Evolutionary conservation across 192 early-diverging fungal genomes (phyloP), one percentile per base, ranked within the genome.

Genomic region (Rhizophagus clarus): DNA sequence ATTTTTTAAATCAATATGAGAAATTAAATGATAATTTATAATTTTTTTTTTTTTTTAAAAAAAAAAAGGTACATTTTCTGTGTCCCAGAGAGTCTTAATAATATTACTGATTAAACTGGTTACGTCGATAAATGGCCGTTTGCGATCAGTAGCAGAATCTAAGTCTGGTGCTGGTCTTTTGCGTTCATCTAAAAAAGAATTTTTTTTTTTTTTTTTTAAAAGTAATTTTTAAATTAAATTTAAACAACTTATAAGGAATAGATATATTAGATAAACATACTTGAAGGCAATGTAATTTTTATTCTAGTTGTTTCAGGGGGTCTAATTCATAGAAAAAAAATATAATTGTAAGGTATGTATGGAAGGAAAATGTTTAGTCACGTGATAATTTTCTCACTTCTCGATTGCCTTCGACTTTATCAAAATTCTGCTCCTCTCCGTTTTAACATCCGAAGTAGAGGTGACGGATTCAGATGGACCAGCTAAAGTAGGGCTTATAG

Each of bases 401-500:
- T 76, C 74, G 5, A 32, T 26, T 24, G 17, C 9, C 20, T 76
- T 76, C 22, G 74, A 34, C 22, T 22, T 70, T 76, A 76, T 76
- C 10, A 60, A 63, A n/a, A 76, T 83, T 51, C 45, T 83, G 15
- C 60, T 82, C 9, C 82, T 80, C n/a, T 74, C 81, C 61, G 56
- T 80, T 77, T 81, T 85, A 24, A 82, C 34, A 73, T 80, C 72
- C 34, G 31, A 34, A 49, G 72, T 82, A 76, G 78, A 79, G 8
- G 83, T 80, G 32, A 79, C 37, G 1, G 82, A 81, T 31, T 79
- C 80, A 3, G 82, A 81, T 24, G 82, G 81, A 63, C 81, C 80
- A 1, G 82, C 28, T 26, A 47, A 31, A 17, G 42, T 45, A 1
- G 29, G 56, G 74, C 45, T 62, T 26, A 34, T 32, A 69, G 42